phyloP scores from a whole-genome alignment of 192 early-diverging fungal genomes.

The Thamnidium elegans region DNA sequence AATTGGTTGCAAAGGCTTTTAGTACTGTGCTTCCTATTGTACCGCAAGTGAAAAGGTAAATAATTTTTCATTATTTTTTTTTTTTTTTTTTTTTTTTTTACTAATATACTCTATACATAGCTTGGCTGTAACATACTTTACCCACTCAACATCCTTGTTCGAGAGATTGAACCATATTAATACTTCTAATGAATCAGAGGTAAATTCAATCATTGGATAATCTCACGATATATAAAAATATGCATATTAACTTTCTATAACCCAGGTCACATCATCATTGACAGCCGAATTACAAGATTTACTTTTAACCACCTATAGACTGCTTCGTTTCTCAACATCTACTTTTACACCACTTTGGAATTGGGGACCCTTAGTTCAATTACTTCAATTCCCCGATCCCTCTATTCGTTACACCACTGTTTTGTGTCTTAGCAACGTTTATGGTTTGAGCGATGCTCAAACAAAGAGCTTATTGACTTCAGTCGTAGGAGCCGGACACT shows the following conservation, averaged over 20 bases:
- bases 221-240: background rate
- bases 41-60: slow-evolving; percentile 69
- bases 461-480: slow-evolving; percentile 16
- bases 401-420: slow-evolving; percentile 44
- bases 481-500: slow-evolving; percentile 3
- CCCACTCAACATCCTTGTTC: slow-evolving; percentile 50
- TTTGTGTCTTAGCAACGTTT: slow-evolving; percentile 45
- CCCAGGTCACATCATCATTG: background rate
- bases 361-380: slow-evolving; percentile 49
- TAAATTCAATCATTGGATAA: background rate
- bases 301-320: slow-evolving; percentile 50
- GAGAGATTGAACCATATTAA: slow-evolving; percentile 42
- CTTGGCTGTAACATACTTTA: slow-evolving; percentile 56
- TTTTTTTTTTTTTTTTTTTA: slow-evolving; percentile 6
- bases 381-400: slow-evolving; percentile 40
- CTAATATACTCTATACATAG: slow-evolving; percentile 10
- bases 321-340: slow-evolving; percentile 44
- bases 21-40: slow-evolving; percentile 59
- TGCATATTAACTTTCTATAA: background rate
- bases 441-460: slow-evolving; percentile 49
- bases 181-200: slow-evolving; percentile 4
- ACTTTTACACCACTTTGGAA: slow-evolving; percentile 56
- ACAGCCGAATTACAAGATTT: slow-evolving; percentile 38
- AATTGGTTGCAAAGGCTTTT: slow-evolving; percentile 52
- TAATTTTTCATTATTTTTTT: background rate